phyloP scores from a whole-genome alignment of 2,329 filamentous ascomycete species.

The Phialophora macrospora region DNA sequence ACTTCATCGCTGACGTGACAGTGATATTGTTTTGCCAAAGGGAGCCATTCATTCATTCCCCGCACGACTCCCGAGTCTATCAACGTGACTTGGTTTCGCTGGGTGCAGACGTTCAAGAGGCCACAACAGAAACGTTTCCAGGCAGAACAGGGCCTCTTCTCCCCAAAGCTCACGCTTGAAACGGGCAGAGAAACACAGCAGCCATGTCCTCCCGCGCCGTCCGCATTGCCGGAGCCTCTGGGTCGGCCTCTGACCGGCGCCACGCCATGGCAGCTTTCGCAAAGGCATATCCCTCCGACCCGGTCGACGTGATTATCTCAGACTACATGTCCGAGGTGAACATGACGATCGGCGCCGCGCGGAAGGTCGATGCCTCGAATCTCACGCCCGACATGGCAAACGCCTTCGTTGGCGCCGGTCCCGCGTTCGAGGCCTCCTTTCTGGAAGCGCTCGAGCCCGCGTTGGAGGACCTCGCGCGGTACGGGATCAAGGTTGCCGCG shows the following conservation, averaged over 20 bases:
- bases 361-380: constrained; percentile 45
- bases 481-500: constrained; percentile 52
- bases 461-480: constrained; percentile 47
- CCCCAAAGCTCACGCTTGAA: not conserved
- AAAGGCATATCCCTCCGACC: constrained; percentile 49
- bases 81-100: too few relatives aligned
- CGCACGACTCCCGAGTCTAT: too few relatives aligned
- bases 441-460: constrained; percentile 54
- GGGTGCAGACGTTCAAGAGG: not conserved
- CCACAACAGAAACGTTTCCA: not conserved
- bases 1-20: too few relatives aligned
- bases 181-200: not conserved
- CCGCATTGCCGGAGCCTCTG: constrained; percentile 47
- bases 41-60: too few relatives aligned
- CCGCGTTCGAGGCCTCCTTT: constrained; percentile 59
- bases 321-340: constrained; percentile 59
- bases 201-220: constrained; percentile 30
- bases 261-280: constrained; percentile 53
- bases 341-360: constrained; percentile 53
- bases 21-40: too few relatives aligned
- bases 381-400: constrained; percentile 25
- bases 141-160: not conserved
- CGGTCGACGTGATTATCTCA: constrained; percentile 54
- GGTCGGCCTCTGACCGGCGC: constrained; percentile 52
- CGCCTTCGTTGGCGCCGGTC: constrained; percentile 38